Percentiles rank a stretch among this genome's conserved stretches.
Evolutionary conservation across 768 basidiomycete species (phyloP).

Genomic region (Mrakia frigida): DNA sequence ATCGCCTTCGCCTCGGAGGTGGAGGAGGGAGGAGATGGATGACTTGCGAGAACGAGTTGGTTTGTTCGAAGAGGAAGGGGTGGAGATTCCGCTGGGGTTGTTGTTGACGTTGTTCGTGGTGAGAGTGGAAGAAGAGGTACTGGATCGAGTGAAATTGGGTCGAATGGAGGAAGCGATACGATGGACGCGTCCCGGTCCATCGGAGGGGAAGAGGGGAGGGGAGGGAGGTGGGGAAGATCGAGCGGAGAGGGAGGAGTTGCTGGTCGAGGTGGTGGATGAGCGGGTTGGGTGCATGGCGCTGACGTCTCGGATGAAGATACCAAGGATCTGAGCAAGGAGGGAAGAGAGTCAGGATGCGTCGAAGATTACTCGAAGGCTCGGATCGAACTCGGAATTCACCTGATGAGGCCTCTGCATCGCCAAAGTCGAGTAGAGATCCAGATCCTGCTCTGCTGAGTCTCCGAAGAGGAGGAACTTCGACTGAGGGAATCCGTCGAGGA

Average conservation of each 20-base stretch:
- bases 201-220: conserved; percentile 3
- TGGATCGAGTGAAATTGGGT: conserved; percentile 17
- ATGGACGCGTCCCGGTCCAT: conserved; percentile 17
- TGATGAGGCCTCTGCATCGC: conserved; percentile 58
- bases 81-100: background rate
- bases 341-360: background rate
- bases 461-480: conserved; percentile 79
- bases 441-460: conserved; percentile 89
- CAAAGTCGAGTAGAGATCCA: conserved; percentile 78
- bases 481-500: conserved; percentile 66
- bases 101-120: too few relatives aligned
- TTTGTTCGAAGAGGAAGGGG: background rate
- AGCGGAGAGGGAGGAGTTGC: conserved; percentile 5
- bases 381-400: background rate
- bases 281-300: conserved; percentile 38
- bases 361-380: too few relatives aligned
- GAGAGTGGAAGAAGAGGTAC: background rate
- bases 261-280: background rate
- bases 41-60: conserved; percentile 6
- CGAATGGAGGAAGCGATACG: conserved; percentile 21
- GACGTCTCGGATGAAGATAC: conserved; percentile 78
- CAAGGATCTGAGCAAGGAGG: conserved; percentile 53
- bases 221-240: conserved; percentile 2
- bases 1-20: conserved; percentile 1
- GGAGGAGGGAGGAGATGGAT: conserved; percentile 8